Evolutionary conservation across 768 basidiomycete species (phyloP), one percentile per base, ranked within the genome.

Genomic region (Auricularia sp.): DNA sequence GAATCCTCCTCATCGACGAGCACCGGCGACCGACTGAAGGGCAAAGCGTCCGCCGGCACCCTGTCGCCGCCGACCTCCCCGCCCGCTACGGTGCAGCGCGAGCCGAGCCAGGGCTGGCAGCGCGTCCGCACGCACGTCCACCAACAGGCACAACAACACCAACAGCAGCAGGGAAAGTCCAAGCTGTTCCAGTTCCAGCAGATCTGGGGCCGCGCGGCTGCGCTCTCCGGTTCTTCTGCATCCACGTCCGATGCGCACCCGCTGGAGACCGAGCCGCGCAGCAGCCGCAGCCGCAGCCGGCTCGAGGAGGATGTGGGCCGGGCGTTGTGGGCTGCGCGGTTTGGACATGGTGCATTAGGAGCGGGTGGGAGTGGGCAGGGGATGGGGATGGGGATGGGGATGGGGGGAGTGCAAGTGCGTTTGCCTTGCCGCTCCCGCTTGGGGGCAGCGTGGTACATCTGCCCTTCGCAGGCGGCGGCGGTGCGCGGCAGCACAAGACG

Each of bases 151-250:
- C 29, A 44, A 3, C 43, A 44, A 44, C 43, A 10, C 1, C 23
- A 29, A 3, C 56, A 23, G 21, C 29, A 23, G 23, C 88, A 0
- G 77, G 81, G 61, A 87, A 91, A 72, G 72, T 71, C 6, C 77
- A 84, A 44, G 83, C 88, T 0, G 75, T 88, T 8, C 83, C 84
- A 0, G 79, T 83, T 0, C 73, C 90, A 66, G 83, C 5, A 74
- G 73, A 4, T 73, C 70, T 6, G 73, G 77, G 12, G 71, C 69
- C 3, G 63, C 71, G 2, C 69, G 72, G 36, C 63, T 33, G 56
- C 14, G 16, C 16, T 29, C 23, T 23, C 56, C 10, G 18, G 23
- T 14, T 12, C 11, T 59, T 14, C 23, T 8, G 56, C 56, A 29
- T 12, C 11, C 23, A 4, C 23, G 23, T 18, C 18, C 47, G 6